Percentiles rank a stretch among this genome's conserved stretches.
These are phyloP conservation scores for Colletotrichum sp. DNA, from an alignment of 2,329 filamentous ascomycete species.

Conservation along the genomic window DNA sequence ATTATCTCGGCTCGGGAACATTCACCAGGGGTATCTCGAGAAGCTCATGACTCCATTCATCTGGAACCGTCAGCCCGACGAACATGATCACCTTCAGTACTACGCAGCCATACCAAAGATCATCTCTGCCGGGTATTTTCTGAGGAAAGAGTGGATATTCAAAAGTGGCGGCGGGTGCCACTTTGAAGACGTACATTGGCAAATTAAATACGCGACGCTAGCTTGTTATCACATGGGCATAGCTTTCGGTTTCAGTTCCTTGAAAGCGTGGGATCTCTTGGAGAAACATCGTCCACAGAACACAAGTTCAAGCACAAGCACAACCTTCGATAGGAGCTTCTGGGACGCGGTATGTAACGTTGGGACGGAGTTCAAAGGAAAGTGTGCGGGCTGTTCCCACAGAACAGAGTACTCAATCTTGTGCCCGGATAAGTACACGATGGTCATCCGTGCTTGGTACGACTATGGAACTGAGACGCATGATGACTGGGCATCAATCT, in stretches of 20 bases:
- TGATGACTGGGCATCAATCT: neutral
- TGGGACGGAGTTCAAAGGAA: neutral
- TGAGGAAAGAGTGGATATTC: neutral
- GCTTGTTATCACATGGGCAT: neutral
- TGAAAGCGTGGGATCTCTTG: neutral
- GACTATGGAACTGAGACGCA: neutral
- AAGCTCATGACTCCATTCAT: neutral
- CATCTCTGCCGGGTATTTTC: neutral
- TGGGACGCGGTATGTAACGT: accelerated
- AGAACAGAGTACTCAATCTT: neutral
- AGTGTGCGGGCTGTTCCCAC: neutral
- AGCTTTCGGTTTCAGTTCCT: accelerated
- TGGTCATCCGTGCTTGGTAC: neutral
- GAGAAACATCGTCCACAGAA: neutral
- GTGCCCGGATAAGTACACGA: neutral
- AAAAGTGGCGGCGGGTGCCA: neutral
- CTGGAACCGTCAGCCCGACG: neutral
- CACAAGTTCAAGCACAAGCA: accelerated
- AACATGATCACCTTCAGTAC: neutral
- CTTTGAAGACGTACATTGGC: neutral
- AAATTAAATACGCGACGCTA: neutral
- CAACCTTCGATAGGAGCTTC: neutral
- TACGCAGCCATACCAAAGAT: neutral
- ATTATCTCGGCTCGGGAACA: neutral
- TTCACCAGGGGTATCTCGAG: neutral